Conservation (phyloP, 345 rosid genomes). For the Arabis hirsuta region DNA sequence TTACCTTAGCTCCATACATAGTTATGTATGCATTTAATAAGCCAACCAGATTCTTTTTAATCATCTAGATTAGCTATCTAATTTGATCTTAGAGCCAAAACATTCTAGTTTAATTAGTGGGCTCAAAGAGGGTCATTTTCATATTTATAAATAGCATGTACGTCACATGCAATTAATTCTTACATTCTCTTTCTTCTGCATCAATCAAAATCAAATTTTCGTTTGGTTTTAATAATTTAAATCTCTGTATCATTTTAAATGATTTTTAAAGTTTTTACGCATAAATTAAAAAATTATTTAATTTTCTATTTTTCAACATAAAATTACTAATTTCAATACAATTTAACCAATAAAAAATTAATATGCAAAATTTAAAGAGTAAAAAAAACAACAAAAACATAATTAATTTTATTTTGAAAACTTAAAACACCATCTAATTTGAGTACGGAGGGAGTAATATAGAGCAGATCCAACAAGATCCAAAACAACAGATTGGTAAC, state of each 20-base stretch:
- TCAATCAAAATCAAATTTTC: constrained; percentile 1
- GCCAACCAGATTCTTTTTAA: neutral
- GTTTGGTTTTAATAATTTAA: no score
- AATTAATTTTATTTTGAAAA: no score
- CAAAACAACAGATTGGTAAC: constrained; percentile 8
- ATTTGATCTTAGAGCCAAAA: neutral
- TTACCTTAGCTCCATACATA: neutral
- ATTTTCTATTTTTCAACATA: no score
- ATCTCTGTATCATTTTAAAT: no score
- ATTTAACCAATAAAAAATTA: no score
- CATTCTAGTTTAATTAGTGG: constrained; percentile 9
- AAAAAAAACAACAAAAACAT: no score
- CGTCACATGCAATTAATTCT: constrained; percentile 22
- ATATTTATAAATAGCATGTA: neutral
- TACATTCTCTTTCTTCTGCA: constrained; percentile 9
- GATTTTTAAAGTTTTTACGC: no score
- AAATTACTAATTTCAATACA: no score
- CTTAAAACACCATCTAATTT: no score
- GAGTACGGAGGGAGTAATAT: no score
- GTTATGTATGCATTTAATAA: neutral
- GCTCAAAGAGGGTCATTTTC: constrained; percentile 8
- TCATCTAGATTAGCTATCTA: neutral
- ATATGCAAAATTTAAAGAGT: no score
- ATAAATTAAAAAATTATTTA: no score
- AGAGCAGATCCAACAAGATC: constrained; percentile 4